Conservation (phyloP, 805 yeast genomes). For the Wilhelminamyces savonicus region DNA sequence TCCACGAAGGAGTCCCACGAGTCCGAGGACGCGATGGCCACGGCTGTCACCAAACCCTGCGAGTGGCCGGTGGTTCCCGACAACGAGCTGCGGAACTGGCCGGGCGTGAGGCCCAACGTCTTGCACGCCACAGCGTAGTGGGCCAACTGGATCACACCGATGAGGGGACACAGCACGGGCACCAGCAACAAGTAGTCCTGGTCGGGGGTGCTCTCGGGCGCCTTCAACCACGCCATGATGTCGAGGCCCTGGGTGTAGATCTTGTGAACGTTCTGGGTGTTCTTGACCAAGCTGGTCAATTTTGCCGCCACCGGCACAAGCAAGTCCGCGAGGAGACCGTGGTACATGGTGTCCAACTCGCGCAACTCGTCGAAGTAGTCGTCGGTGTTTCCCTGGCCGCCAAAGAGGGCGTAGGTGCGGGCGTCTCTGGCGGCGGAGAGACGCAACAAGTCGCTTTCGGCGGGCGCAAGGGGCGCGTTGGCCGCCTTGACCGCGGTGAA, state of each 20-base stretch:
- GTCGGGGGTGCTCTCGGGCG: slow-evolving; percentile 84
- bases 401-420: slow-evolving; percentile 77
- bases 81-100: slow-evolving; percentile 66
- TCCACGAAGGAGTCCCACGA: slow-evolving; percentile 80
- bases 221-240: slow-evolving; percentile 78
- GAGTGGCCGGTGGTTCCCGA: slow-evolving; percentile 84
- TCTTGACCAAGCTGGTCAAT: slow-evolving; percentile 60
- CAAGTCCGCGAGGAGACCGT: slow-evolving; percentile 67
- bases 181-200: slow-evolving; percentile 81
- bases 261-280: slow-evolving; percentile 74
- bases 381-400: slow-evolving; percentile 99
- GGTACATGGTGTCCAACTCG: slow-evolving; percentile 72
- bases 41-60: slow-evolving; percentile 88
- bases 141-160: slow-evolving; percentile 90
- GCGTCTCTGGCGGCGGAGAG: slow-evolving; percentile 55
- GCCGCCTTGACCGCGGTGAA: slow-evolving; percentile 36
- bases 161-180: slow-evolving; percentile 95
- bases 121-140: slow-evolving; percentile 88
- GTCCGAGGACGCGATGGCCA: slow-evolving; percentile 75
- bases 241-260: slow-evolving; percentile 92
- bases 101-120: slow-evolving; percentile 82
- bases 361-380: slow-evolving; percentile 96
- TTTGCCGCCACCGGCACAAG: slow-evolving; percentile 63
- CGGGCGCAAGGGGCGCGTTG: slow-evolving; percentile 15
- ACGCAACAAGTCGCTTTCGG: slow-evolving; percentile 48